Conservation (phyloP, 495 filamentous ascomycete genomes). For the Collariella sp. region DNA sequence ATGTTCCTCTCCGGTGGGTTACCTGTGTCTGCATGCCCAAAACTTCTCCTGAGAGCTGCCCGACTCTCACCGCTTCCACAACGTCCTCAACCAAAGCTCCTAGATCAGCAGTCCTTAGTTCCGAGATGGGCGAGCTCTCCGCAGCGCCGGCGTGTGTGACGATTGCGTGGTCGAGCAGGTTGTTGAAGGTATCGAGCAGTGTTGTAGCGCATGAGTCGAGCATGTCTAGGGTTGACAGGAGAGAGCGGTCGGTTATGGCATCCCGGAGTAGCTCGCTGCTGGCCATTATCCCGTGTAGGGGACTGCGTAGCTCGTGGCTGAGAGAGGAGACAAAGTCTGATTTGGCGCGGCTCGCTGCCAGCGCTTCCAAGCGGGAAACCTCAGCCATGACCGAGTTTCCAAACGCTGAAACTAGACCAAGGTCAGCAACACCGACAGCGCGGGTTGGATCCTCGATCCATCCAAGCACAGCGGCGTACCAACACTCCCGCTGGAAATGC, state of each 20-base stretch:
- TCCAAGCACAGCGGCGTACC: constrained; percentile 60
- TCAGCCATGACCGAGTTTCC: constrained; percentile 54
- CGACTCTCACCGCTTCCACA: constrained; percentile 38
- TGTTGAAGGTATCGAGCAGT: constrained; percentile 41
- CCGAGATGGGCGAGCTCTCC: constrained; percentile 43
- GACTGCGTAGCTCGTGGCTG: constrained; percentile 70
- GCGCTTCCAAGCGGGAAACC: constrained; percentile 43
- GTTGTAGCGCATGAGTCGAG: constrained; percentile 69
- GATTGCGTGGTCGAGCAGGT: constrained; percentile 48
- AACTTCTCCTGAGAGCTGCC: constrained; percentile 22
- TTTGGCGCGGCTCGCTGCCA: constrained; percentile 44
- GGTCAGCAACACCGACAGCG: constrained; percentile 39
- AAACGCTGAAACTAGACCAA: constrained; percentile 44
- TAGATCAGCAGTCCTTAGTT: constrained; percentile 30
- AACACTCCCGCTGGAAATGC: constrained; percentile 59
- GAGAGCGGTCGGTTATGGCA: constrained; percentile 42
- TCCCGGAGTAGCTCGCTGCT: constrained; percentile 62
- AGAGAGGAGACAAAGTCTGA: constrained; percentile 64
- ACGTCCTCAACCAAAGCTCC: constrained; percentile 34
- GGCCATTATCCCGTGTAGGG: constrained; percentile 67
- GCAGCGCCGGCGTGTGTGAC: constrained; percentile 41
- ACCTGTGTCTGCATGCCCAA: constrained; percentile 9
- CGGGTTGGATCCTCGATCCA: constrained; percentile 46
- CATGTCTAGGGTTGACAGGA: constrained; percentile 59
- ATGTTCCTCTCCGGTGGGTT: not conserved